phyloP scores from a whole-genome alignment of 192 early-diverging fungal genomes.

The Backusella tarrabulga region DNA sequence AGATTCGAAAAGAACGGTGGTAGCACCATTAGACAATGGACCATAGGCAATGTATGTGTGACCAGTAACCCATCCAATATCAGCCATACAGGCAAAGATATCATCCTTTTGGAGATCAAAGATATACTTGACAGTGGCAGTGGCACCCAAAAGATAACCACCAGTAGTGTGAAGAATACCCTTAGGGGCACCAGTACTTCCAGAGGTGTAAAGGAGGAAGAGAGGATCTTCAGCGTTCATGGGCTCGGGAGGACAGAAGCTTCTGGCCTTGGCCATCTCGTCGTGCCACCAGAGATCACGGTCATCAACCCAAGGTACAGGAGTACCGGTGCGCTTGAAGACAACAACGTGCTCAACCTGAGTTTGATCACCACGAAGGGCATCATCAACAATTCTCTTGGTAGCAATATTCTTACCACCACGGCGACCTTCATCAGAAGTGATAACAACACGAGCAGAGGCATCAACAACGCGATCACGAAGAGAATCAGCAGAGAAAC shows the following conservation, averaged over 20 bases:
- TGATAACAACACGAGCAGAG: slow-evolving; percentile 77
- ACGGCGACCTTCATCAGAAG: slow-evolving; percentile 91
- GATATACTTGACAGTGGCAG: slow-evolving; percentile 83
- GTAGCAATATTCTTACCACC: slow-evolving; percentile 85
- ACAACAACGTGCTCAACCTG: slow-evolving; percentile 83
- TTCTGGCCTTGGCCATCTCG: slow-evolving; percentile 75
- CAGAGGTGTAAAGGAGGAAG: slow-evolving; percentile 94
- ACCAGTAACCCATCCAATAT: slow-evolving; percentile 90
- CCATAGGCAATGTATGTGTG: slow-evolving; percentile 94
- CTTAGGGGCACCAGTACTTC: slow-evolving; percentile 90
- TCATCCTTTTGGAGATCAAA: slow-evolving; percentile 92
- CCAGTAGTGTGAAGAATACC: slow-evolving; percentile 94
- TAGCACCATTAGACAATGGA: slow-evolving; percentile 80
- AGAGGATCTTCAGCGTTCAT: slow-evolving; percentile 94
- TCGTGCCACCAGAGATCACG: slow-evolving; percentile 97
- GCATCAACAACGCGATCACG: slow-evolving; percentile 91
- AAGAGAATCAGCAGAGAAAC: slow-evolving; percentile 90
- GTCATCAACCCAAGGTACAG: slow-evolving; percentile 66
- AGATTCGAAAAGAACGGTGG: slow-evolving; percentile 92
- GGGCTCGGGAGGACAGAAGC: slow-evolving; percentile 83
- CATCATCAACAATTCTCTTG: slow-evolving; percentile 94
- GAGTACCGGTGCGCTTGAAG: slow-evolving; percentile 84
- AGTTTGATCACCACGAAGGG: slow-evolving; percentile 69
- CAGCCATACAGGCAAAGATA: slow-evolving; percentile 92
- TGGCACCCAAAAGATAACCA: slow-evolving; percentile 89